Percentiles rank a stretch among this genome's conserved stretches.
Evolutionary conservation across 176 grass and related monocot genomes (phyloP).

Genomic region (Elymus sibiricus): DNA sequence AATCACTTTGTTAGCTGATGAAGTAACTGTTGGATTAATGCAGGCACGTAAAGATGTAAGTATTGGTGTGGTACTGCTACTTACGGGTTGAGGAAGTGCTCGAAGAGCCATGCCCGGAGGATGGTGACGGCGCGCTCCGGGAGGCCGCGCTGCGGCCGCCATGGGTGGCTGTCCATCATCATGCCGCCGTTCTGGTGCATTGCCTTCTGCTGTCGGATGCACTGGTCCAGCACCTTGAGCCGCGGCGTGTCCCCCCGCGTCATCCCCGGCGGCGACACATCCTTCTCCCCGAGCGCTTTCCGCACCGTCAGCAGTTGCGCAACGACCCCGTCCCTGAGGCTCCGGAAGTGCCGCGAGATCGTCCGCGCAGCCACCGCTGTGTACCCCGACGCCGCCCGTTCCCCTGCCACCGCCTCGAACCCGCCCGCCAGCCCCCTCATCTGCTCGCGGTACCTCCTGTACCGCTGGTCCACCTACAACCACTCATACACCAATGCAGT

Average conservation of each 20-base stretch:
- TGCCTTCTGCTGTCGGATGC: slow-evolving; percentile 71
- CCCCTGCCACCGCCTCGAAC: slow-evolving; percentile 76
- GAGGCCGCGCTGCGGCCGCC: slow-evolving; percentile 79
- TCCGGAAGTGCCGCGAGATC: slow-evolving; percentile 82
- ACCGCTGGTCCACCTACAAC: slow-evolving; percentile 76
- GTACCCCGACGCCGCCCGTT: slow-evolving; percentile 64
- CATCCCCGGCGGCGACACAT: slow-evolving; percentile 33
- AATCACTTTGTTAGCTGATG: background rate
- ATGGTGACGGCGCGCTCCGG: slow-evolving; percentile 83
- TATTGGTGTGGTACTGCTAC: background rate
- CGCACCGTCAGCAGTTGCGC: slow-evolving; percentile 48
- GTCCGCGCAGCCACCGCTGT: slow-evolving; percentile 63
- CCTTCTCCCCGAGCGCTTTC: slow-evolving; percentile 81
- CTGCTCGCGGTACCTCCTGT: slow-evolving; percentile 85
- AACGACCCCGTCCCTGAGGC: slow-evolving; percentile 70
- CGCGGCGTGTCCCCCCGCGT: slow-evolving; percentile 75
- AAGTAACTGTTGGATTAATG: background rate
- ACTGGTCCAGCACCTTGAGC: slow-evolving; percentile 78
- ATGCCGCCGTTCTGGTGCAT: slow-evolving; percentile 41
- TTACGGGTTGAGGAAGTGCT: slow-evolving; percentile 96
- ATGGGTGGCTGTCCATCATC: slow-evolving; percentile 71
- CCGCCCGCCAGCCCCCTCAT: slow-evolving; percentile 50
- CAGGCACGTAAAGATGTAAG: too few species aligned
- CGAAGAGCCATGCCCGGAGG: slow-evolving; percentile 90
- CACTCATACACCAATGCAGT: background rate